phyloP scores from a whole-genome alignment of 2,329 filamentous ascomycete genomes.

The Canariomyces notabilis region DNA sequence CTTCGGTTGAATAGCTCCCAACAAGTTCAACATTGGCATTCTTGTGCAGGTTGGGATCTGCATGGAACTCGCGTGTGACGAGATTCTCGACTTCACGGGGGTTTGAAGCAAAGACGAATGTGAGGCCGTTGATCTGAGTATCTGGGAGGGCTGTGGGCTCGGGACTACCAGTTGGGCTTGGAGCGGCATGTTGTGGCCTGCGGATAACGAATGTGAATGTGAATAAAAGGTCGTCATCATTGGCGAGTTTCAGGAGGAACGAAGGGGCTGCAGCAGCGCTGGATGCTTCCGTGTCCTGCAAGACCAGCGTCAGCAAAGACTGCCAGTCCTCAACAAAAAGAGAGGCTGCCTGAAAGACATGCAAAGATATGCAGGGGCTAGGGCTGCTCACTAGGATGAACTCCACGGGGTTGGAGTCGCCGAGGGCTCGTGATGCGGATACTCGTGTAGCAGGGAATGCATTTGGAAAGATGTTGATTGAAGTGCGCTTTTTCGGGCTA shows the following conservation, averaged over 20 bases:
- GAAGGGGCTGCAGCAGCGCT: conserved; percentile 49
- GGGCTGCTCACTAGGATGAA: conserved; percentile 72
- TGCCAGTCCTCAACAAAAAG: background rate
- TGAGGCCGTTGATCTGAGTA: conserved; percentile 80
- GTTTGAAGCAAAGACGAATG: conserved; percentile 85
- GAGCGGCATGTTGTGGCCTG: conserved; percentile 37
- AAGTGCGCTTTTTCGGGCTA: conserved; percentile 70
- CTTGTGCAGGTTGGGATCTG: conserved; percentile 94
- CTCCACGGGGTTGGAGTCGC: conserved; percentile 74
- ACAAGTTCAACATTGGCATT: conserved; percentile 93
- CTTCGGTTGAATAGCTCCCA: conserved; percentile 82
- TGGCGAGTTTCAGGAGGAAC: conserved; percentile 81
- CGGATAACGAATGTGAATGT: conserved; percentile 84
- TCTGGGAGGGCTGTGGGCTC: conserved; percentile 53
- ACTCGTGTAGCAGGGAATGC: conserved; percentile 79
- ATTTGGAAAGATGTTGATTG: conserved; percentile 78
- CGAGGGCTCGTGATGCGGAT: conserved; percentile 62
- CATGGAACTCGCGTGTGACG: conserved; percentile 91
- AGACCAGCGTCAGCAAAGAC: conserved; percentile 3
- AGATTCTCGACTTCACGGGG: conserved; percentile 85
- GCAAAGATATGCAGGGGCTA: conserved; percentile 5
- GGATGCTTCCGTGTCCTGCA: conserved; percentile 69
- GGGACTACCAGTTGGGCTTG: conserved; percentile 43
- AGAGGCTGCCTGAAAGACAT: background rate
- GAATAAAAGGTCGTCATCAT: conserved; percentile 89